phyloP scores from a whole-genome alignment of 495 filamentous ascomycete species.

The Penicillium chermesinum region DNA sequence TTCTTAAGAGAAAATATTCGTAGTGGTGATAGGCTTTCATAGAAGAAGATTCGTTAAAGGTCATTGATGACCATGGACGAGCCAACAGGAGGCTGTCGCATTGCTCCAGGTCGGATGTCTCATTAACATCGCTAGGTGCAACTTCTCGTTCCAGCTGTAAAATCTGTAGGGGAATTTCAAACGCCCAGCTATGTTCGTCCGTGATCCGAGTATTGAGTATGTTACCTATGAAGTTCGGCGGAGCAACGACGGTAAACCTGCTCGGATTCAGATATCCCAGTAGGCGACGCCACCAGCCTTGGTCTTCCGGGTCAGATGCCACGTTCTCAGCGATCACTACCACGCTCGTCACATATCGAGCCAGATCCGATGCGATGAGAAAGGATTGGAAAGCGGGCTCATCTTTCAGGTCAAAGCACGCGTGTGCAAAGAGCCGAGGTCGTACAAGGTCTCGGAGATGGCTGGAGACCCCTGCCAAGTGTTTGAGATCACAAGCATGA shows the following conservation, averaged over 20 bases:
- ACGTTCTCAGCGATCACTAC: conserved; percentile 19
- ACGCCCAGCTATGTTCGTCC: conserved; percentile 37
- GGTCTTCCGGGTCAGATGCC: conserved; percentile 11
- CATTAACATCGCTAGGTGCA: not conserved
- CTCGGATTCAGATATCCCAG: conserved; percentile 27
- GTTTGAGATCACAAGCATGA: conserved; percentile 26
- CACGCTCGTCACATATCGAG: conserved; percentile 29
- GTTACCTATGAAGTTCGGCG: conserved; percentile 29
- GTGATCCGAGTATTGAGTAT: conserved; percentile 25
- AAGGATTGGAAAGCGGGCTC: conserved; percentile 27
- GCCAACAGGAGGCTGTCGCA: conserved; percentile 18
- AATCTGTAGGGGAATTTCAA: conserved; percentile 34
- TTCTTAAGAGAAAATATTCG: conserved; percentile 37
- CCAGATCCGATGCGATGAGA: conserved; percentile 18
- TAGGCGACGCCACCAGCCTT: conserved; percentile 30
- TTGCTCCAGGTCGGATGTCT: conserved; percentile 6
- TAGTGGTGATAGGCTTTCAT: conserved; percentile 42
- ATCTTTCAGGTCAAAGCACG: conserved; percentile 25
- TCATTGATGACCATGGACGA: conserved; percentile 31
- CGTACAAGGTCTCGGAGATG: conserved; percentile 26
- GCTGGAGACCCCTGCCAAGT: conserved; percentile 25
- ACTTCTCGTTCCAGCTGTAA: conserved; percentile 23
- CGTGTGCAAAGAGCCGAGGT: conserved; percentile 33
- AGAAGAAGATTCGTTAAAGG: conserved; percentile 39
- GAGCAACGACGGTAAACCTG: conserved; percentile 31